A percentile compares a stretch with the other conserved stretches of the same genome.
phyloP scores from a whole-genome alignment of 225 moss, liverwort and hornwort genomes.

The Pseudoscleropodium purum region DNA sequence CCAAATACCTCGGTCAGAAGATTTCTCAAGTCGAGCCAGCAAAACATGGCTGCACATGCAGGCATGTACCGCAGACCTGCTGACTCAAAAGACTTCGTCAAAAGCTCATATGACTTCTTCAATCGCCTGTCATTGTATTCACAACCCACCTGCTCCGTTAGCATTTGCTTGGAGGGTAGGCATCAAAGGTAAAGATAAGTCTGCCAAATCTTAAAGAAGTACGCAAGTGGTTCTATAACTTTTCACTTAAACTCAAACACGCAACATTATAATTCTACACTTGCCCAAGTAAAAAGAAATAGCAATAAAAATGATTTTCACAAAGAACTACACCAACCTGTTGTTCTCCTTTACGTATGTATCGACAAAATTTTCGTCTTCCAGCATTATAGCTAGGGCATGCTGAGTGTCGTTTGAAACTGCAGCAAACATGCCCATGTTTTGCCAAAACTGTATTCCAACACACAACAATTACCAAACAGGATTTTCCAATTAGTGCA shows the following conservation, averaged over 20 bases:
- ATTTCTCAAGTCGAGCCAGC: slow-evolving; percentile 84
- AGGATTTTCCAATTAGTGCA: neutral
- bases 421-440: slow-evolving; percentile 99
- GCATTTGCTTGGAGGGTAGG: neutral
- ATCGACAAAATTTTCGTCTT: slow-evolving; percentile 92
- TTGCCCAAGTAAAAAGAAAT: neutral
- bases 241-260: neutral
- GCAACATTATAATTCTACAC: neutral
- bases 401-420: slow-evolving; percentile 98
- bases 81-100: slow-evolving; percentile 63
- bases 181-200: neutral
- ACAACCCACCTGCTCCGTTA: neutral
- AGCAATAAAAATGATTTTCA: neutral
- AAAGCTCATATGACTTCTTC: slow-evolving; percentile 87
- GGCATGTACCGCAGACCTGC: slow-evolving; percentile 86
- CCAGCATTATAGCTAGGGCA: slow-evolving; percentile 85
- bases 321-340: slow-evolving; percentile 29
- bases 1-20: slow-evolving; percentile 62
- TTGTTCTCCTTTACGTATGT: slow-evolving; percentile 87
- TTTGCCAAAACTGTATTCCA: slow-evolving; percentile 82
- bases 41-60: slow-evolving; percentile 99
- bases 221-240: neutral
- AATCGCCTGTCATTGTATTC: slow-evolving; percentile 53
- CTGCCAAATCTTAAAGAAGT: neutral
- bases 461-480: neutral